Base-by-base conservation (phyloP, 192 early-diverging fungal genomes). In the Linnemannia zychae region DNA sequence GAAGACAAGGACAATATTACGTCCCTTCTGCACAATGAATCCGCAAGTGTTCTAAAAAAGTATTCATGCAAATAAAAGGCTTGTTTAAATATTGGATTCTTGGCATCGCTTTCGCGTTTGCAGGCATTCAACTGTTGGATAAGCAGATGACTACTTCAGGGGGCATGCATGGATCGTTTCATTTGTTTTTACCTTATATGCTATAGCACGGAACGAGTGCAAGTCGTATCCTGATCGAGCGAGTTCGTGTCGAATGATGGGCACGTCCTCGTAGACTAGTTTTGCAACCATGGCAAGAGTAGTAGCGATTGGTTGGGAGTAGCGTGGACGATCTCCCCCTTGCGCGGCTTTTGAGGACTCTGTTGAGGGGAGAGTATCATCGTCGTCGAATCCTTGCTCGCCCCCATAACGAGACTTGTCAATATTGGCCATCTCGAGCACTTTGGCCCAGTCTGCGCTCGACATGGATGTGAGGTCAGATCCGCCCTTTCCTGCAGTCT, bases 1-100 rank as follows among this genome's bases (percentile, higher is more conserved):
- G 50, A 92, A 92, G 24, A 92, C 91, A 7, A 92, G 67, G 7
- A 92, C 52, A 67, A 90, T 90, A n/a, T 90, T 87, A 69, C 90
- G 84, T 48, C 90, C 88, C 53, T 91, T 92, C 68, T 91, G 90
- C 12, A 88, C 87, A 74, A 89, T 87, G 66, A 87, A 92, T 28
- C 87, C 90, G 68, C 88, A 90, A 12, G 89, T 80, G 50, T 92
- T 92, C 89, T 90, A 67, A 31, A 40, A 38, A 33, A 47, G 22
- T 5, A 60, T 81, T 48, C 40, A 65, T 49, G 49, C 46, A 44
- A 53, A 73, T n/a, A 50, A 53, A 69, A 24, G n/a, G 50, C n/a
- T 2, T 22, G 24, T 12, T 11, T 60, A 60, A 60, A 60, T 60
- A 24, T 31, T 60, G 53, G n/a, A 60, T 60, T 28, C 53, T 63